Base-by-base conservation (phyloP, 257 asterid species). In the Solanum piurae region DNA sequence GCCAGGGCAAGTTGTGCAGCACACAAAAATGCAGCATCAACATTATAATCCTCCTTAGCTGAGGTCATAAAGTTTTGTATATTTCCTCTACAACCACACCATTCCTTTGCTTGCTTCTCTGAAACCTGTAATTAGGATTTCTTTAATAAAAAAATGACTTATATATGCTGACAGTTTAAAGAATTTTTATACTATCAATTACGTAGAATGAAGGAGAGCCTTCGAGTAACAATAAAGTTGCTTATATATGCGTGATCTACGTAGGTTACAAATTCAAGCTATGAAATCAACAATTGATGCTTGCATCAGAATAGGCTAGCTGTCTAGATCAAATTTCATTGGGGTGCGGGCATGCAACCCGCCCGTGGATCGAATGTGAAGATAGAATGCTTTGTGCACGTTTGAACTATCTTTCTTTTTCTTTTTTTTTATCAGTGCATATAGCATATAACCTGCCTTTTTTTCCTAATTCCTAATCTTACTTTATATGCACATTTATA, bases 31-130 rank as follows among this genome's bases (percentile, higher is more conserved):
- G 97, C 95, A 87, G 90, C 89, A 46, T 94, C 98, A 1, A 95
- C 95, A 85, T 94, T 95, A 87, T 91, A 91, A 88, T 92, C 92
- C 85, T 96, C 98, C 89, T 96, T 96, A 0, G 98, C 99, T 13
- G 99, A 96, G 42, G 98, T 96, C 93, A 95, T 97, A 82, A 92
- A 93, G 86, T 95, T 94, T n/a, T 98, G 98, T 87, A 96, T 94
- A 89, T 93, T 90, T 75, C 97, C 98, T 88, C 91, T 94, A 4
- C 91, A 88, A 55, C 73, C 86, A 87, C 98, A 95, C 98, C 99
- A 96, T 6, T 95, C 97, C 86, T 87, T 89, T 2, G 95, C 98
- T 49, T 86, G 91, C 90, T 90, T 94, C 90, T 93, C 95, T 3
- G 94, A 88, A 12, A 96, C 95, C 99, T 96, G 84, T 86, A 11